Conservation (phyloP, 305 asterid genomes). For the Euphrasia arctica region DNA sequence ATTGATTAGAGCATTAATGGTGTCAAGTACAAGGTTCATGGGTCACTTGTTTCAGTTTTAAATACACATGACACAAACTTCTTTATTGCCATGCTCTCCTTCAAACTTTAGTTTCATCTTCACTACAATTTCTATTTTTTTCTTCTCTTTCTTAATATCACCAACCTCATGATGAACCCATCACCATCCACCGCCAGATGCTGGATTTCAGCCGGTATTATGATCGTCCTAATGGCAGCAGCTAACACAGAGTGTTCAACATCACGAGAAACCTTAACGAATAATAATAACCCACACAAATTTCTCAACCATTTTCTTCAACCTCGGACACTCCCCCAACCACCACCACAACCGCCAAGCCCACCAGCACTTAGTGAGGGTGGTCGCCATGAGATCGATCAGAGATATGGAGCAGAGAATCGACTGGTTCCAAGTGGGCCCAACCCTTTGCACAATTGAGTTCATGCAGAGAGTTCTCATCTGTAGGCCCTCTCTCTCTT, state of each 20-base stretch:
- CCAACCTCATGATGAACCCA: constrained; percentile 29
- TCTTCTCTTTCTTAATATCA: constrained; percentile 16
- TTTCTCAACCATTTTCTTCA: constrained; percentile 18
- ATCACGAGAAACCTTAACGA: constrained; percentile 1
- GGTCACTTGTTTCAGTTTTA: constrained; percentile 42
- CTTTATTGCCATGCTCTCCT: constrained; percentile 23
- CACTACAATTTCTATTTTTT: constrained; percentile 3
- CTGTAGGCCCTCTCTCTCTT: constrained; percentile 8
- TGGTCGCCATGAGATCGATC: constrained; percentile 46
- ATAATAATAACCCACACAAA: neutral
- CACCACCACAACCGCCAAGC: constrained; percentile 14
- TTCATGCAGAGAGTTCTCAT: constrained; percentile 7
- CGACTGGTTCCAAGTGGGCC: constrained; percentile 49
- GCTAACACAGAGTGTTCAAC: constrained; percentile 19
- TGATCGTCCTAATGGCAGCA: constrained; percentile 30
- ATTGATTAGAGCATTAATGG: constrained; percentile 36
- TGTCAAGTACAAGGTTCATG: constrained; percentile 34
- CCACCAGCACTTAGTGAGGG: constrained; percentile 17
- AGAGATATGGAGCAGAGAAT: constrained; percentile 41
- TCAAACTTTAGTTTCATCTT: constrained; percentile 18
- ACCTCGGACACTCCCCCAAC: constrained; percentile 20
- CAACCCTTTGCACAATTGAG: constrained; percentile 47
- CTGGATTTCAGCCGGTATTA: constrained; percentile 21
- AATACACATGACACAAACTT: constrained; percentile 26
- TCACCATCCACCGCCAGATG: constrained; percentile 12